Conservation (phyloP, 2,329 filamentous ascomycete genomes). For the Phialophora expanda region DNA sequence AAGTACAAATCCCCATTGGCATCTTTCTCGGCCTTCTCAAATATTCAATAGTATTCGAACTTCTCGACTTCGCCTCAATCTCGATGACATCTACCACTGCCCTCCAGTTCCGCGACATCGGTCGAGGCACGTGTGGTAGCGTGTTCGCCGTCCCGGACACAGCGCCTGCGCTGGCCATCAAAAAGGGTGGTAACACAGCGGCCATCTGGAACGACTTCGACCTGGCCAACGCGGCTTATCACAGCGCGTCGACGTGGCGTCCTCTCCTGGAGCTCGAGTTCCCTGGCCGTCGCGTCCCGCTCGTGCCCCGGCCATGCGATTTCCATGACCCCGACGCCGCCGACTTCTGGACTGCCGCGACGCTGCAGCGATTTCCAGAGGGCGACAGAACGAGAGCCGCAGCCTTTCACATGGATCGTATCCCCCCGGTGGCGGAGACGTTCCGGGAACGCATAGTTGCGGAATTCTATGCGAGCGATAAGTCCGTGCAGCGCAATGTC, state of each 20-base stretch:
- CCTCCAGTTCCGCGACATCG: conserved; percentile 24
- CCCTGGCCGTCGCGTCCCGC: conserved; percentile 17
- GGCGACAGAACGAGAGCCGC: conserved; percentile 21
- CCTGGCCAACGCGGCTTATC: conserved; percentile 23
- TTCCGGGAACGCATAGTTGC: conserved; percentile 15
- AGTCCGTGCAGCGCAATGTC: conserved; percentile 10
- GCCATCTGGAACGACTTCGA: conserved; percentile 30
- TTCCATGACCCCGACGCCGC: conserved; percentile 15
- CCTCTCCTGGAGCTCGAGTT: conserved; percentile 5
- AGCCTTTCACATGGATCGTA: conserved; percentile 24
- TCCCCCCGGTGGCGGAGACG: conserved; percentile 17
- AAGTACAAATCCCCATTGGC: neutral
- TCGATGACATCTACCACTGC: too few species aligned
- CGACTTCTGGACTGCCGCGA: conserved; percentile 13
- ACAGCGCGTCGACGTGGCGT: conserved; percentile 22
- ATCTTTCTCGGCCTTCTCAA: neutral
- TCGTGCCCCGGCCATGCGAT: conserved; percentile 11
- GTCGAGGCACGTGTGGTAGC: conserved; percentile 30
- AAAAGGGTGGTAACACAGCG: conserved; percentile 15
- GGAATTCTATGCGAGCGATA: conserved; percentile 16
- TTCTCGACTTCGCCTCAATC: too few species aligned
- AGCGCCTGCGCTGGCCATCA: conserved; percentile 14
- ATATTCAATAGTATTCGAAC: too few species aligned
- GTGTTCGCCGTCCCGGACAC: conserved; percentile 27
- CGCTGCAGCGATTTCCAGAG: conserved; percentile 16